Percentiles rank a stretch among this genome's conserved stretches.
Evolutionary conservation across 768 basidiomycete genomes (phyloP).

Genomic region (Omphalotus guepiniiformis): DNA sequence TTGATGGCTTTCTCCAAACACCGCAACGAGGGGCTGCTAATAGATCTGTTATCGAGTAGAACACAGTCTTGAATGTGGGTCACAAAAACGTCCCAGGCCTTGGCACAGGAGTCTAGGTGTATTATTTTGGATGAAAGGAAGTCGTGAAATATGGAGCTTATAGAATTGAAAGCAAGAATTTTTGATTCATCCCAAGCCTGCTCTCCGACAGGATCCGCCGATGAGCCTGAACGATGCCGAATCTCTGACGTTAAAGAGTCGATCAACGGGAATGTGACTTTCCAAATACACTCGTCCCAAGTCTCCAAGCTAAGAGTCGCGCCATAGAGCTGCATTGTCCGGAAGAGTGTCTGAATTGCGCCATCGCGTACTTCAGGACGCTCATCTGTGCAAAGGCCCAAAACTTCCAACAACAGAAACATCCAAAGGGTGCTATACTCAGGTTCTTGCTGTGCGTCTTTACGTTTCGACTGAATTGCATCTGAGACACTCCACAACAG

Average conservation of each 20-base stretch:
- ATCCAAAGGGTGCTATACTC: slow-evolving; percentile 92
- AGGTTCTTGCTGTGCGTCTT: slow-evolving; percentile 54
- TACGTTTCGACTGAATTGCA: slow-evolving; percentile 83
- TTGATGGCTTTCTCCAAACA: slow-evolving; percentile 78
- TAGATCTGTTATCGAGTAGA: slow-evolving; percentile 56
- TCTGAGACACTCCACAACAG: slow-evolving; percentile 96
- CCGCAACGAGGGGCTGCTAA: slow-evolving; percentile 81
- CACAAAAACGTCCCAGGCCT: slow-evolving; percentile 75
- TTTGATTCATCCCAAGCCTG: slow-evolving; percentile 87
- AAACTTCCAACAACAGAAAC: slow-evolving; percentile 79
- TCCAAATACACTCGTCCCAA: slow-evolving; percentile 92
- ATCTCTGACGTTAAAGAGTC: slow-evolving; percentile 62
- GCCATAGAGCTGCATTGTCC: slow-evolving; percentile 92
- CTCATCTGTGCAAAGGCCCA: slow-evolving; percentile 75
- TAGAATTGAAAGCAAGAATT: slow-evolving; percentile 76
- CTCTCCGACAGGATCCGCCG: slow-evolving; percentile 5
- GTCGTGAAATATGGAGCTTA: slow-evolving; percentile 79
- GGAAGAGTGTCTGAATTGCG: slow-evolving; percentile 92
- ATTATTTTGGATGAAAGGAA: slow-evolving; percentile 76
- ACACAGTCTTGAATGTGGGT: slow-evolving; percentile 68
- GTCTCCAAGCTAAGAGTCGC: slow-evolving; percentile 74
- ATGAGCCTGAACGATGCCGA: slow-evolving; percentile 30
- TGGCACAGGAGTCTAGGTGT: slow-evolving; percentile 61
- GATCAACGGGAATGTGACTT: slow-evolving; percentile 82
- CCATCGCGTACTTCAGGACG: slow-evolving; percentile 89